Evolutionary conservation across 1,284 basidiomycete species (phyloP).

Genomic region (Phellopilus nigrolimitatus): DNA sequence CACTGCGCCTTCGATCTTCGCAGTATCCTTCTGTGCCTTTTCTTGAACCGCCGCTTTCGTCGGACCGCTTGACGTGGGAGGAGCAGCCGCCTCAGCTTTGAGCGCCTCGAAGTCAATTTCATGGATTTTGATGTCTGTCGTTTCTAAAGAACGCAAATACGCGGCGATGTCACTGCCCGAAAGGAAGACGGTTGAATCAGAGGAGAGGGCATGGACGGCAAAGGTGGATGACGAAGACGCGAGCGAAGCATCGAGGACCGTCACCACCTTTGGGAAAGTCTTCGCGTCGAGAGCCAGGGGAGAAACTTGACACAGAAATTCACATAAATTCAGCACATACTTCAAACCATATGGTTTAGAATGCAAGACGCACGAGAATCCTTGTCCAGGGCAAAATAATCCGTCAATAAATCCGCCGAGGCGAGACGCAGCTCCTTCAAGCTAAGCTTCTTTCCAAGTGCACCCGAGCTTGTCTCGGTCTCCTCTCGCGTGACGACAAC

Average conservation of each 20-base stretch:
- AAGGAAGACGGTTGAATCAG: conserved; percentile 69
- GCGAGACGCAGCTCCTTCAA: conserved; percentile 89
- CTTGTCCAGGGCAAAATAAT: conserved; percentile 84
- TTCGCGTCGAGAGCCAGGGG: conserved; percentile 67
- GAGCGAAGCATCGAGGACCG: conserved; percentile 77
- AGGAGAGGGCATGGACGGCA: conserved; percentile 73
- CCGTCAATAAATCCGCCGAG: conserved; percentile 81
- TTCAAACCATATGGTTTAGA: no score
- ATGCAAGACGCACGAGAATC: conserved; percentile 67
- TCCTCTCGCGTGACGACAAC: conserved; percentile 83
- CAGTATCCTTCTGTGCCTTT: conserved; percentile 50
- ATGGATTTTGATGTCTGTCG: conserved; percentile 52
- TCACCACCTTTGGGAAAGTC: conserved; percentile 72
- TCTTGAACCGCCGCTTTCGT: conserved; percentile 35
- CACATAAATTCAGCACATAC: conserved; percentile 10
- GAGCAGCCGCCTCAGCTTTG: conserved; percentile 42
- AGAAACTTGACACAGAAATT: conserved; percentile 54
- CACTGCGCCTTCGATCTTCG: conserved; percentile 81
- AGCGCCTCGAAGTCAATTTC: conserved; percentile 72
- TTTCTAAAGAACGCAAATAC: conserved; percentile 71
- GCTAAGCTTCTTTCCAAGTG: conserved; percentile 78
- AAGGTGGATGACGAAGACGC: conserved; percentile 55
- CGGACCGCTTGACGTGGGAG: conserved; percentile 29
- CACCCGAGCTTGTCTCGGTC: conserved; percentile 72
- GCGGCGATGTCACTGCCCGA: conserved; percentile 69